Evolutionary conservation across 2,329 filamentous ascomycete genomes (phyloP).

Genomic region (Talaromyces piceae): DNA sequence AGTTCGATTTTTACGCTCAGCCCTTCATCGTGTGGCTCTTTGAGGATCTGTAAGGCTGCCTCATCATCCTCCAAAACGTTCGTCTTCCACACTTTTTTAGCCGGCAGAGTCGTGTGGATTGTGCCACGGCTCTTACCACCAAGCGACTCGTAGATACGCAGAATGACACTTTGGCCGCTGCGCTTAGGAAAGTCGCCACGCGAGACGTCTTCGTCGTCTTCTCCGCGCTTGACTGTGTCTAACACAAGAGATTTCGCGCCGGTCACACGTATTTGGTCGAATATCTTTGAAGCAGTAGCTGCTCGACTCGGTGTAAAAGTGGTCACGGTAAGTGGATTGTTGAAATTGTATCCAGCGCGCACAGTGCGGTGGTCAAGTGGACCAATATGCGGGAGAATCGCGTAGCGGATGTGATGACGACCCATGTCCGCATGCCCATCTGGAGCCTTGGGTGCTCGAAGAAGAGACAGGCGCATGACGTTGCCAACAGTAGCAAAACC

Average conservation of each 20-base stretch:
- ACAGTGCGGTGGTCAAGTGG: slow-evolving; percentile 65
- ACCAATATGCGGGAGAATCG: slow-evolving; percentile 77
- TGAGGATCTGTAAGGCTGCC: slow-evolving; percentile 52
- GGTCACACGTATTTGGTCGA: slow-evolving; percentile 58
- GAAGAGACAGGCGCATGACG: slow-evolving; percentile 78
- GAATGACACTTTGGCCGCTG: slow-evolving; percentile 68
- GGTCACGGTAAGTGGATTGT: slow-evolving; percentile 61
- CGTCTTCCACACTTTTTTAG: slow-evolving; percentile 72
- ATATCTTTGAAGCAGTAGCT: slow-evolving; percentile 23
- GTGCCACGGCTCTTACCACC: slow-evolving; percentile 71
- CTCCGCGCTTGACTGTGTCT: slow-evolving; percentile 88
- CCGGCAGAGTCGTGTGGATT: slow-evolving; percentile 59
- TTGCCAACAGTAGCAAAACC: slow-evolving; percentile 87
- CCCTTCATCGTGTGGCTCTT: slow-evolving; percentile 22
- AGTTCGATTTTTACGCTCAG: slow-evolving; percentile 55
- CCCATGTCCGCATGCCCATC: slow-evolving; percentile 95
- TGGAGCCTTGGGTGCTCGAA: slow-evolving; percentile 84
- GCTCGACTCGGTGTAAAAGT: slow-evolving; percentile 27
- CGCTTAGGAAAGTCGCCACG: slow-evolving; percentile 55
- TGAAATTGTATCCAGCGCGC: slow-evolving; percentile 81
- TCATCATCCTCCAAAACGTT: slow-evolving; percentile 85
- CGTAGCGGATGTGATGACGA: slow-evolving; percentile 77
- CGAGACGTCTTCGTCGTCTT: slow-evolving; percentile 66
- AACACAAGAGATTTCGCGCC: slow-evolving; percentile 65
- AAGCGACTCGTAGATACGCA: slow-evolving; percentile 81